phyloP scores from a whole-genome alignment of 139 green algal species.

The Tetradesmus obliquus region DNA sequence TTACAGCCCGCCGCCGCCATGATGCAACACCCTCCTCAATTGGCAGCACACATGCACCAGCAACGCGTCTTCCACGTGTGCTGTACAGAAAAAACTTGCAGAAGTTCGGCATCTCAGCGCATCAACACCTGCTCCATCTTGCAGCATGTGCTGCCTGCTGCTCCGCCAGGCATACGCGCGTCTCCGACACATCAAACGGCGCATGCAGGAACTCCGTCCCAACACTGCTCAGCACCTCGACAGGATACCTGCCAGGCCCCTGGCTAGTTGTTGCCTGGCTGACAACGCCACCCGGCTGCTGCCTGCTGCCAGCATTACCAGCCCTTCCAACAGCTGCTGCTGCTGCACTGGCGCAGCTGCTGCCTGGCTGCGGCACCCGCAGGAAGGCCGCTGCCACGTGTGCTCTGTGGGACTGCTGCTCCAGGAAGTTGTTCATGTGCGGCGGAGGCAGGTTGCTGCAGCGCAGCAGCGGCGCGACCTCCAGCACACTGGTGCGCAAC shows the following conservation, averaged over 20 bases:
- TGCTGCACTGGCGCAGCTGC: conserved; percentile 68
- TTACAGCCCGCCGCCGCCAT: too few relatives aligned
- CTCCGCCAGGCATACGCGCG: conserved; percentile 32
- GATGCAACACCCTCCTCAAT: too few relatives aligned
- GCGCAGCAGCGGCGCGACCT: conserved; percentile 58
- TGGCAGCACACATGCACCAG: too few relatives aligned
- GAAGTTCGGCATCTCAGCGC: background rate
- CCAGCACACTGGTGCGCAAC: conserved; percentile 57
- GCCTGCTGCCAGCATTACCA: background rate
- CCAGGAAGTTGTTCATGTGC: conserved; percentile 73
- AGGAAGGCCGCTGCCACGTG: background rate
- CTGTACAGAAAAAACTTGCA: background rate
- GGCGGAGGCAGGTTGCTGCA: conserved; percentile 51
- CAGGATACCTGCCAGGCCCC: conserved; percentile 41
- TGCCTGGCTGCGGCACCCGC: background rate
- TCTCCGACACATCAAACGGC: conserved; percentile 63
- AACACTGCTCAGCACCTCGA: conserved; percentile 55
- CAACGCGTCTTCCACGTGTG: too few relatives aligned
- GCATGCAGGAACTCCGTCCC: conserved; percentile 61
- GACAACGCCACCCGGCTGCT: background rate
- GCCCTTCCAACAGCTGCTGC: conserved; percentile 26
- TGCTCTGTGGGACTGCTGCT: conserved; percentile 59
- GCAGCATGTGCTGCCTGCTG: background rate
- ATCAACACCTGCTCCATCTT: conserved; percentile 25
- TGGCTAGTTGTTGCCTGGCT: background rate